Evolutionary conservation across 2,329 filamentous ascomycete genomes (phyloP).

Genomic region (Ophiostoma sp.): DNA sequence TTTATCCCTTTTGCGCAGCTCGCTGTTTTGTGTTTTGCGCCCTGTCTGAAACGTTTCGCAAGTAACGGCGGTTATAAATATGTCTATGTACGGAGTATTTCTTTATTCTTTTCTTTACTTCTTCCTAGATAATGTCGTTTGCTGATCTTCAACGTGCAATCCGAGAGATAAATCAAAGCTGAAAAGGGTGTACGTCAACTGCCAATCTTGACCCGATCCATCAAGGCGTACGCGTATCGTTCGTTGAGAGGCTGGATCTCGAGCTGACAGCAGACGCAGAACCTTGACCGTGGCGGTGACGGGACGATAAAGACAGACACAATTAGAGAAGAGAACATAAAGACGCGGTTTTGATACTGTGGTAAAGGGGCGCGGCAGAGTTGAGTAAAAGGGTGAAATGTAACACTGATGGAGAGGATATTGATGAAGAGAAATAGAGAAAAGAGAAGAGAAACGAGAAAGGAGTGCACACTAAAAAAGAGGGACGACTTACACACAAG

Average conservation of each 20-base stretch:
- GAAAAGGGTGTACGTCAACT: not conserved
- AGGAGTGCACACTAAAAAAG: not conserved
- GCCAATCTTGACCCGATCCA: not conserved
- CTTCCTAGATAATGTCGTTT: too few species aligned
- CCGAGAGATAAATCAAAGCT: not conserved
- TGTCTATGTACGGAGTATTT: not conserved
- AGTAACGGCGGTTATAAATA: not conserved
- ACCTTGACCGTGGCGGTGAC: not conserved
- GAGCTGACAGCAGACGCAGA: not conserved
- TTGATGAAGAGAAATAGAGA: not conserved
- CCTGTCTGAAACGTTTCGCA: conserved; percentile 11
- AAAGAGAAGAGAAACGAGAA: not conserved
- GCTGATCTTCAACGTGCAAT: too few species aligned
- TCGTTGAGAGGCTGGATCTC: not conserved
- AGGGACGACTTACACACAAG: not conserved
- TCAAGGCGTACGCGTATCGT: not conserved
- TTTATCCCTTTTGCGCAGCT: not conserved
- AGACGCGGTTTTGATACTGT: not conserved
- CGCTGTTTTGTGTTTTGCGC: not conserved
- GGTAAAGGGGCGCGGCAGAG: not conserved
- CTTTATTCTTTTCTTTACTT: not conserved
- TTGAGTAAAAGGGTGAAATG: not conserved
- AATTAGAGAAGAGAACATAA: not conserved
- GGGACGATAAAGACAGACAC: not conserved
- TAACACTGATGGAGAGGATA: not conserved